Conservation (phyloP, 129 eudicot genomes). For the Centaurea solstitialis region DNA sequence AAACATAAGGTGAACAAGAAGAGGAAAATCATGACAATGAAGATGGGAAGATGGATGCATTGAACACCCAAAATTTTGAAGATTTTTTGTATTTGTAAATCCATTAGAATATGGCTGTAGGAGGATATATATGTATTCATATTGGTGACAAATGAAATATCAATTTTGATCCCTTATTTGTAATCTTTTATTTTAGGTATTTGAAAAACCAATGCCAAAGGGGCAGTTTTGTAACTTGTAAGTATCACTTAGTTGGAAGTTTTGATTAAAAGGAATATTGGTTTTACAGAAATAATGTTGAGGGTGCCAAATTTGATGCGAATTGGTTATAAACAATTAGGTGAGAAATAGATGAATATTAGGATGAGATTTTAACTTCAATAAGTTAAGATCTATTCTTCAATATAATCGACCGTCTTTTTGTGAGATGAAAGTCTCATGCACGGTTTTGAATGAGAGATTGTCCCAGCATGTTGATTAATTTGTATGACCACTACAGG, state of each 20-base stretch:
- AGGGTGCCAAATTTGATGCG: no score
- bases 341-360: no score
- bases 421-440: no score
- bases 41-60: conserved; percentile 58
- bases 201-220: background rate
- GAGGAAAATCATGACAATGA: conserved; percentile 75
- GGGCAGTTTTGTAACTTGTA: background rate
- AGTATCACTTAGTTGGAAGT: background rate
- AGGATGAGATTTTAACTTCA: no score
- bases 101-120: background rate
- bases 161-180: background rate
- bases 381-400: no score
- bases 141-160: background rate
- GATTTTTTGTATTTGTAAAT: background rate
- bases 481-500: no score
- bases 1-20: conserved; percentile 79
- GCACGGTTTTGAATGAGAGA: no score
- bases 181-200: background rate
- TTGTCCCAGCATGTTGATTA: no score
- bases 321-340: no score
- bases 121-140: background rate
- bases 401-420: no score
- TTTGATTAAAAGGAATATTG: background rate
- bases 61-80: conserved; percentile 19
- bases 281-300: no score